Percentiles rank a stretch among this genome's conserved stretches.
phyloP scores from a whole-genome alignment of 2,329 filamentous ascomycete genomes.

The Aspergillus floridensis region DNA sequence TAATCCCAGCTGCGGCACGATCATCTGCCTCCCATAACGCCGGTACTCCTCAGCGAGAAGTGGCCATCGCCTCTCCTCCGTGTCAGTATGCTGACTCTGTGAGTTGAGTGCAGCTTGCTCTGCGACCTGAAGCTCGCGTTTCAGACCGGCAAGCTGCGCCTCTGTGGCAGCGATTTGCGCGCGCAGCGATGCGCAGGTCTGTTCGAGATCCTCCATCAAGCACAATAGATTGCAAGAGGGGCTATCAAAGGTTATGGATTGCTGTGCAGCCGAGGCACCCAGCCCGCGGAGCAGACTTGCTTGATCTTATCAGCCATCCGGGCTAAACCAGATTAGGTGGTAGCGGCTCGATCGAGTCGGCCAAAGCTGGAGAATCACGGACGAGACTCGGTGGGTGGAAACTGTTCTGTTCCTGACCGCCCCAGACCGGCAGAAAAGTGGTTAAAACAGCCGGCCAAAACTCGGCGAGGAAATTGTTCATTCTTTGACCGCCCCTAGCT shows the following conservation, averaged over 20 bases:
- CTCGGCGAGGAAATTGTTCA: neutral
- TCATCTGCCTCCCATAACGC: constrained; percentile 86
- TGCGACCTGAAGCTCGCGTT: constrained; percentile 34
- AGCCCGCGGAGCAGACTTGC: neutral
- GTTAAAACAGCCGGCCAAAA: too few relatives aligned
- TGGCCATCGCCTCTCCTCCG: constrained; percentile 57
- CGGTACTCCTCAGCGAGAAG: constrained; percentile 71
- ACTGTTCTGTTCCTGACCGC: neutral
- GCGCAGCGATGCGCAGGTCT: constrained; percentile 33
- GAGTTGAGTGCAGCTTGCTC: constrained; percentile 25
- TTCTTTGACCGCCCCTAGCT: neutral
- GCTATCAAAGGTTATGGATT: neutral
- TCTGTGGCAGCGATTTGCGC: constrained; percentile 40
- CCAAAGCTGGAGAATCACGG: too few relatives aligned
- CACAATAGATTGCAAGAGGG: neutral
- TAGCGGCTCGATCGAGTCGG: too few relatives aligned
- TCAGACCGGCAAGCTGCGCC: constrained; percentile 34
- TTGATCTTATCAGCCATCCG: neutral
- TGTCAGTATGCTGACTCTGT: neutral
- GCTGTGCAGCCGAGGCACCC: neutral
- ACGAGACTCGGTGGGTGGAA: neutral
- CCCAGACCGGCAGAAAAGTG: neutral
- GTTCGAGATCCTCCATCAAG: constrained; percentile 24
- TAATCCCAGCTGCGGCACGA: constrained; percentile 77
- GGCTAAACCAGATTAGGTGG: neutral